These are phyloP conservation scores for Cornus controversa DNA, from an alignment of 148 eudicot species.

Conservation along the genomic window DNA sequence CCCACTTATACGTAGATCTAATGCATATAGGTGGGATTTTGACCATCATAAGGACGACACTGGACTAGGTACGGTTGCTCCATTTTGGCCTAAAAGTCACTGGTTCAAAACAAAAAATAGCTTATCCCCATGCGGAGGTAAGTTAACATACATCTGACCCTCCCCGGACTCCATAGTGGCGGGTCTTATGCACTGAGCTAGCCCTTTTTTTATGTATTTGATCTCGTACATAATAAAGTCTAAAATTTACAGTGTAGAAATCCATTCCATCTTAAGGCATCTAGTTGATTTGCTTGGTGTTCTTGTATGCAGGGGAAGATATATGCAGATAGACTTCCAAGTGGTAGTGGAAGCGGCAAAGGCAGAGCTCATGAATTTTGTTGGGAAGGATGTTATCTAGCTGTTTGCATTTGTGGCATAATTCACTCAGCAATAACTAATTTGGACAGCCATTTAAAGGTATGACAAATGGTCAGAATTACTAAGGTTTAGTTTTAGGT, in stretches of 20 bases:
- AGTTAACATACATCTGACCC: no score
- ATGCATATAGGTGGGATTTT: no score
- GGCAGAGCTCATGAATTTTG: conserved; percentile 70
- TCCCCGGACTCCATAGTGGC: no score
- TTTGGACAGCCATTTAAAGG: neutral
- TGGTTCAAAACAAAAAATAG: no score
- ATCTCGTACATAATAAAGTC: no score
- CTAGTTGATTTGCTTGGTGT: neutral
- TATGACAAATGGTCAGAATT: neutral
- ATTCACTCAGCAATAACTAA: neutral
- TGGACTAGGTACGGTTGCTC: no score
- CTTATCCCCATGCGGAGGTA: no score
- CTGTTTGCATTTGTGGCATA: neutral
- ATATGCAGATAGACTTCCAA: conserved; percentile 61
- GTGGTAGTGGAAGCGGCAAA: conserved; percentile 86
- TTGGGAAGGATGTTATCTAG: conserved; percentile 47
- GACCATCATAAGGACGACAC: no score
- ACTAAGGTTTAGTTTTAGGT: neutral
- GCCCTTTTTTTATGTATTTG: no score
- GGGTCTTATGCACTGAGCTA: no score
- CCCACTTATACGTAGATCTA: no score
- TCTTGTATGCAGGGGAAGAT: conserved; percentile 82
- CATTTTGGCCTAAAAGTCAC: no score
- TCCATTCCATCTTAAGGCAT: neutral
- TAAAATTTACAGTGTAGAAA: neutral